Base-by-base conservation (phyloP, 805 yeast species). In the Saturnispora quitensis region DNA sequence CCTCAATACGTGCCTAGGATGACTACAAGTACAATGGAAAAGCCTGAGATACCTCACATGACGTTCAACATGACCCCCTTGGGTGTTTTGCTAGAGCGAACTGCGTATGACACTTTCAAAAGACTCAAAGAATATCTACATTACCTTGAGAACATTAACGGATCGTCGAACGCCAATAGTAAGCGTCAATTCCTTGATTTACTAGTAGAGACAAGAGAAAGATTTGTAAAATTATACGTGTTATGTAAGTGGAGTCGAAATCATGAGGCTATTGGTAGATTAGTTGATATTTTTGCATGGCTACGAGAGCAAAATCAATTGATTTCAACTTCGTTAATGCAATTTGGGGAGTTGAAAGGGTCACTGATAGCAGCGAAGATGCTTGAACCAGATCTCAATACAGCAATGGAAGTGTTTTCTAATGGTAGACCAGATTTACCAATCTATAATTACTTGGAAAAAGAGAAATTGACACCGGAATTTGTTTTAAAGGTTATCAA, bases 251-350 rank as follows among this genome's bases (percentile, higher is more conserved):
- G 99, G 99, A 79, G 89, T 3, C 76, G 79, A 12, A 83, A 81
- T 34, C 75, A 90, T 4, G 74, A 79, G 45, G 87, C 84, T 48
- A 81, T 91, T 53, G 80, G 84, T 44, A 76, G 75, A 50, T 73
- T 90, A 55, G 89, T 93, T 51, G 98, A 93, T 68, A 73, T 91
- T 20, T 78, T 95, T 53, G 85, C 86, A 56, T 93, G 95, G 93
- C 74, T 93, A 40, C 73, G 93, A 55, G 82, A 81, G 47, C 95
- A 89, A 60, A 86, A 87, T 43, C 61, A 80, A 77, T 62, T 76
- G 75, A 63, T 90, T 75, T 60, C 84, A 67, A 53, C 81, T 74
- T 60, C 82, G 69, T 78, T 84, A 18, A 76, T 82, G 69, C 82
- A 85, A 12, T 70, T 89, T 40, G 86, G 82, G 55, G 73, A 74